Evolutionary conservation across 2,329 filamentous ascomycete species (phyloP), one percentile per base, ranked within the genome.

Genomic region (Corynespora cassiicola): DNA sequence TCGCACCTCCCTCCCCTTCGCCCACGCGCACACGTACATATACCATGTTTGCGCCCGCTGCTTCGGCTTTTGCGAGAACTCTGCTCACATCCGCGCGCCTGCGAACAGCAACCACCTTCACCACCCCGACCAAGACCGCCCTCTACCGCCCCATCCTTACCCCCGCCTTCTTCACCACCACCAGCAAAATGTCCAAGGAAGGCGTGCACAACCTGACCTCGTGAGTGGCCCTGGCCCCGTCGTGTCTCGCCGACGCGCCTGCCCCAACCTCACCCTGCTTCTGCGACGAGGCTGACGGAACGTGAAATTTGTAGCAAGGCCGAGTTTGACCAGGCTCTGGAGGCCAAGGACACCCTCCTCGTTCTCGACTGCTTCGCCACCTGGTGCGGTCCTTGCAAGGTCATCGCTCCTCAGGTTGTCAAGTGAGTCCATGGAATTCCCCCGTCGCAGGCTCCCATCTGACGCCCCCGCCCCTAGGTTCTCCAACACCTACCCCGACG

Each of bases 311-410:
- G 47, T 47, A 88, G 84, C 52, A 80, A 77, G 63, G 62, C 72
- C 16, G 80, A 84, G 19, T 90, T 82, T 69, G 66, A 80, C 38
- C 60, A 68, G 20, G 78, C 79, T 40, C 56, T 86, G 43, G 65
- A 74, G 38, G 61, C 74, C 34, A 56, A 75, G 38, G 71, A 82
- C 61, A 77, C 77, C 36, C 70, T 87, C 50, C 80, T 95, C 56
- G 75, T 96, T 45, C 75, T 97, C 61, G 92, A 97, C 76, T 90
- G 84, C 75, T 90, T 87, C 71, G 91, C 91, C 39, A 83, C 77
- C 48, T 96, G 91, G 91, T 97, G 92, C 77, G 90, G 90, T 45
- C 92, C 92, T 45, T 97, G 92, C 86, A 96, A 91, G 78, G 80
- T 85, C 59, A 94, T 96, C 61, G 82, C 90, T 12, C 92, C 91